phyloP scores from a whole-genome alignment of 2,329 filamentous ascomycete species.

The Drechslerella coelobrocha region DNA sequence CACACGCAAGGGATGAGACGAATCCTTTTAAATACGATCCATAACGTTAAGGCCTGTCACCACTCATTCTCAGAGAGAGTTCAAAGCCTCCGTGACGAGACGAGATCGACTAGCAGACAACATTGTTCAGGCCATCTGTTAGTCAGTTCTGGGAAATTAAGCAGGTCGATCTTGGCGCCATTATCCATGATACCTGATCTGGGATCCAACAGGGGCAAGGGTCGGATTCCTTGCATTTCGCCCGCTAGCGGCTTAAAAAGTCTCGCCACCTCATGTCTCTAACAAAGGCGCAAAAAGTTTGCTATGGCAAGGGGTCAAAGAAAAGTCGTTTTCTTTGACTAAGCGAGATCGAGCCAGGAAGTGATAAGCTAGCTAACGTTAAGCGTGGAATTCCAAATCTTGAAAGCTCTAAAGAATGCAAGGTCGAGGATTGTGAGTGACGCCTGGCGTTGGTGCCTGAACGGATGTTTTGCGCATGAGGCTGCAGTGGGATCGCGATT shows the following conservation, averaged over 20 bases:
- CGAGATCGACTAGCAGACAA: conserved; percentile 5
- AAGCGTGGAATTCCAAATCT: conserved; percentile 3
- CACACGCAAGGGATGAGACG: neutral
- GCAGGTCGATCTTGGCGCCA: conserved; percentile 31
- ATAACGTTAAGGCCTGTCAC: conserved; percentile 41
- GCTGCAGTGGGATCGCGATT: no score
- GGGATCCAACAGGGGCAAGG: conserved; percentile 7
- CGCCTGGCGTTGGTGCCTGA: no score
- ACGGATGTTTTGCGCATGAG: no score
- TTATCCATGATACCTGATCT: conserved; percentile 13
- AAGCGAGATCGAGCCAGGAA: conserved; percentile 2
- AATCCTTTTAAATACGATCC: conserved; percentile 22
- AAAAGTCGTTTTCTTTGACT: neutral
- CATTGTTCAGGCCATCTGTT: neutral
- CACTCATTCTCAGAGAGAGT: neutral
- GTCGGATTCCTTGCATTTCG: conserved; percentile 23
- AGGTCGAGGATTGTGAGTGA: neutral
- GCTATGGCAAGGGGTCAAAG: neutral
- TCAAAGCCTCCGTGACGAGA: neutral
- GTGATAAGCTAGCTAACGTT: conserved; percentile 1
- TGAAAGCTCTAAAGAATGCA: neutral
- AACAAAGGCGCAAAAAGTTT: no score
- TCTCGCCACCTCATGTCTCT: neutral
- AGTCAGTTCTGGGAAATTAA: conserved; percentile 31
- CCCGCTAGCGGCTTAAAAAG: conserved; percentile 19